Evolutionary conservation across 1,284 basidiomycete species (phyloP).

Genomic region (Ustilago crameri): DNA sequence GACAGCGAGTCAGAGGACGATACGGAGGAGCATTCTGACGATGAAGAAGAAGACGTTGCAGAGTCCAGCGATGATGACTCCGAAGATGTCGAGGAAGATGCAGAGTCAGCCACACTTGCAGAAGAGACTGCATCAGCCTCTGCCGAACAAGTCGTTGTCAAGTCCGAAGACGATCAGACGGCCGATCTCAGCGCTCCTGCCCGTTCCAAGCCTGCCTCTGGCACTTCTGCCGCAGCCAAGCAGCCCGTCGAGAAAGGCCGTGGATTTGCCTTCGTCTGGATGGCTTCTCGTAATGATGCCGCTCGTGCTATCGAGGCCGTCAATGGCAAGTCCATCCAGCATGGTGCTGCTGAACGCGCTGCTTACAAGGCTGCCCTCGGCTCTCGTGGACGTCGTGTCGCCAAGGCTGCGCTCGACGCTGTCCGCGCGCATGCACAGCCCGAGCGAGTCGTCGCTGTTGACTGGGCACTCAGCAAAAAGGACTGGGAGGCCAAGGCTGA

Average conservation of each 20-base stretch:
- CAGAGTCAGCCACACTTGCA: background rate
- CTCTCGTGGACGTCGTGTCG: conserved; percentile 76
- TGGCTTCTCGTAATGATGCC: conserved; percentile 85
- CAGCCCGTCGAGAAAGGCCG: conserved; percentile 72
- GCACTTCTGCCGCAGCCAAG: conserved; percentile 73
- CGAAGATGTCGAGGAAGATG: conserved; percentile 65
- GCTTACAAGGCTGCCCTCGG: conserved; percentile 74
- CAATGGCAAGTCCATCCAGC: conserved; percentile 81
- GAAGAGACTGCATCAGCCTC: conserved; percentile 70
- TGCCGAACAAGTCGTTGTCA: conserved; percentile 65
- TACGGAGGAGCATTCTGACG: conserved; percentile 7
- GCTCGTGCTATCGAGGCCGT: conserved; percentile 83
- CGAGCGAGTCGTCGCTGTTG: conserved; percentile 85
- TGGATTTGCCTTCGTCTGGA: conserved; percentile 97
- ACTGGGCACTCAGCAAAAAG: conserved; percentile 95
- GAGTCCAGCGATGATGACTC: background rate
- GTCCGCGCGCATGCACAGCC: conserved; percentile 55
- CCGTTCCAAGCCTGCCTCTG: conserved; percentile 4
- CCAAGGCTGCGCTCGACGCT: conserved; percentile 70
- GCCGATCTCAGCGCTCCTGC: background rate
- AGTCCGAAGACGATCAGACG: conserved; percentile 41
- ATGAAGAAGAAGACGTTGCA: conserved; percentile 19
- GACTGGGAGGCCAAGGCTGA: conserved; percentile 81
- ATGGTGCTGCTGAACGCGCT: conserved; percentile 76
- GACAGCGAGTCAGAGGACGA: conserved; percentile 14